Base-by-base conservation (phyloP, 2,329 filamentous ascomycete species). In the Sclerotinia trifoliorum region DNA sequence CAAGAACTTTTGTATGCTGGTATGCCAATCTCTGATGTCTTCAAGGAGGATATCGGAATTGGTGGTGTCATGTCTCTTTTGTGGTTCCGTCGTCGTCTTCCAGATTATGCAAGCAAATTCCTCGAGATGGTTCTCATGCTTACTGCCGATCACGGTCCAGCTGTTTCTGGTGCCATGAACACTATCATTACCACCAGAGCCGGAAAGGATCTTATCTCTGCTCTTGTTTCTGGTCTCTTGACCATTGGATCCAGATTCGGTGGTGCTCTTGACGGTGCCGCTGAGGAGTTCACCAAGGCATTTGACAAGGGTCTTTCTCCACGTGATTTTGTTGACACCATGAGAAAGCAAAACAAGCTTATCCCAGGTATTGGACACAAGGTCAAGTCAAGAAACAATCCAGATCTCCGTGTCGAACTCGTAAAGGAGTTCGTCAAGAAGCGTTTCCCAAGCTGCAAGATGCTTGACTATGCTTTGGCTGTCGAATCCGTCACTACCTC, bases 101-200 rank as follows among this genome's bases (percentile, higher is more conserved):
- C 95, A 72, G 85, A 90, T 79, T 98, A 97, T 80, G 95, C 95
- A 78, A 96, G 93, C 87, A 96, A 96, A 84, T 99, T 99, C 87
- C 84, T 99, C 76, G 95, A 99, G 87, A 99, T 99, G 95, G 95
- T 99, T 74, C 94, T 99, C 81, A 99, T 99, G 95, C 89, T 99
- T 79, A 99, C 95, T 79, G 95, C 95, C 77, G 95, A 99, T 80
- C 95, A 99, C 89, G 95, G 95, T 83, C 95, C 95, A 66, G 95
- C 95, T 77, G 95, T 99, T 76, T 99, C 95, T 76, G 95, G 95
- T 87, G 95, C 95, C 81, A 99, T 99, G 95, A 99, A 99, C 90
- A 99, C 95, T 80, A 99, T 99, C 81, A 98, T 99, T 81, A 99
- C 95, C 72, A 99, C 95, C 70, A 92, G 95, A 91, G 95, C 95